Percentiles rank a stretch among this genome's conserved stretches.
Conservation (phyloP, 2,329 filamentous ascomycete genomes). For the Venturia carpophila region DNA sequence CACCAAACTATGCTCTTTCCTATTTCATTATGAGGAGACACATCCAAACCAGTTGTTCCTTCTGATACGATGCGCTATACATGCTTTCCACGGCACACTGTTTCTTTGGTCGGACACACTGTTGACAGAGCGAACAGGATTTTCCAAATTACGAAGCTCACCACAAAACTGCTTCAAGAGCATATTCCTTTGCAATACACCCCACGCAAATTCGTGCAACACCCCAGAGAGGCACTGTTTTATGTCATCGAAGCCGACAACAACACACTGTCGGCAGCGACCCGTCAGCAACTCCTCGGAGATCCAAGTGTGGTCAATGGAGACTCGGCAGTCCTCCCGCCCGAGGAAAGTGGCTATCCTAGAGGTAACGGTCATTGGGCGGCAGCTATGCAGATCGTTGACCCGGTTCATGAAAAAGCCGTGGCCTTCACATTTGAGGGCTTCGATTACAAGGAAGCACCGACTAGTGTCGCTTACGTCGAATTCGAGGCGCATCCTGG, state of each 20-base stretch:
- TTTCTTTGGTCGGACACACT: constrained; percentile 18
- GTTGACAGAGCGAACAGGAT: constrained; percentile 49
- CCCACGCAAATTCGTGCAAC: constrained; percentile 76
- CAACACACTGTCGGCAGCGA: constrained; percentile 76
- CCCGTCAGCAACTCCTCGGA: constrained; percentile 64
- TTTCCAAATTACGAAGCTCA: constrained; percentile 80
- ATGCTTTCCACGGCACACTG: background rate
- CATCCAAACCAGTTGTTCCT: constrained; percentile 82
- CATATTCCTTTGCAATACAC: constrained; percentile 84
- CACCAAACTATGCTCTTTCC: constrained; percentile 19
- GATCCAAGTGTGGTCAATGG: constrained; percentile 66
- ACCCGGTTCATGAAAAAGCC: constrained; percentile 60
- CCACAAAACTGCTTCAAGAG: constrained; percentile 78
- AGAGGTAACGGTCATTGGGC: constrained; percentile 82
- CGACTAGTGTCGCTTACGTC: constrained; percentile 76
- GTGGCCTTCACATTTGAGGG: constrained; percentile 69
- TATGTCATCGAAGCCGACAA: constrained; percentile 94
- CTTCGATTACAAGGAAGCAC: constrained; percentile 81
- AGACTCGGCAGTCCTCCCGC: constrained; percentile 57
- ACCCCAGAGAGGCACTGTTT: constrained; percentile 81
- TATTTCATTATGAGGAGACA: constrained; percentile 17
- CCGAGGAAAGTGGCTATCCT: constrained; percentile 84
- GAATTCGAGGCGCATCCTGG: constrained; percentile 83
- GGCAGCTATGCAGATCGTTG: constrained; percentile 87
- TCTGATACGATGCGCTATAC: constrained; percentile 53